Percentiles rank a stretch among this genome's conserved stretches.
Evolutionary conservation across 1,284 basidiomycete species (phyloP).

Genomic region (Malassezia sp.): DNA sequence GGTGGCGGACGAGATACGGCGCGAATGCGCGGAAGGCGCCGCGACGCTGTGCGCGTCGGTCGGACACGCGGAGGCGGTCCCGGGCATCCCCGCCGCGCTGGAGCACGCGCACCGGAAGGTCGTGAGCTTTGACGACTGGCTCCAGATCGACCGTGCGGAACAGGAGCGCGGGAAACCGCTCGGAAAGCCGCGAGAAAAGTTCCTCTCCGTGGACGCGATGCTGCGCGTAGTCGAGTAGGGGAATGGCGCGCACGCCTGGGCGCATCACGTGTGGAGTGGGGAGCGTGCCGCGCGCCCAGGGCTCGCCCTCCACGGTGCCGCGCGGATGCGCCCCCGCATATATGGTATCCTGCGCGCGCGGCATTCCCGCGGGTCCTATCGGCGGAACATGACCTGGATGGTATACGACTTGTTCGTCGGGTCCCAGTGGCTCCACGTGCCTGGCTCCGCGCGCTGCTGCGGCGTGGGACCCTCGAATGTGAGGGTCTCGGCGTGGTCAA

Average conservation of each 20-base stretch:
- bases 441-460: conserved; percentile 27
- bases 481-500: conserved; percentile 54
- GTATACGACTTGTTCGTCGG: conserved; percentile 35
- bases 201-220: conserved; percentile 43
- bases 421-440: conserved; percentile 40
- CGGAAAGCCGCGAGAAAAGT: conserved; percentile 68
- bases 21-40: conserved; percentile 48
- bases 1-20: conserved; percentile 61
- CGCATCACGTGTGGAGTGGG: too few relatives aligned
- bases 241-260: too few relatives aligned
- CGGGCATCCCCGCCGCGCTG: conserved; percentile 13
- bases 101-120: conserved; percentile 42
- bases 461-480: conserved; percentile 20
- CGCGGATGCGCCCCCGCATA: too few relatives aligned
- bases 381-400: conserved; percentile 35
- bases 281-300: too few relatives aligned
- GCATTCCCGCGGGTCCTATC: too few relatives aligned
- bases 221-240: conserved; percentile 8
- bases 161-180: conserved; percentile 52
- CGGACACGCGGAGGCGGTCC: not conserved
- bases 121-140: conserved; percentile 61
- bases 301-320: too few relatives aligned
- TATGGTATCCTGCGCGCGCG: not conserved
- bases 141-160: conserved; percentile 59
- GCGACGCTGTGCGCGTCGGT: conserved; percentile 1